Base-by-base conservation (phyloP, 139 green algal genomes). In the Coelastrella sp. region DNA sequence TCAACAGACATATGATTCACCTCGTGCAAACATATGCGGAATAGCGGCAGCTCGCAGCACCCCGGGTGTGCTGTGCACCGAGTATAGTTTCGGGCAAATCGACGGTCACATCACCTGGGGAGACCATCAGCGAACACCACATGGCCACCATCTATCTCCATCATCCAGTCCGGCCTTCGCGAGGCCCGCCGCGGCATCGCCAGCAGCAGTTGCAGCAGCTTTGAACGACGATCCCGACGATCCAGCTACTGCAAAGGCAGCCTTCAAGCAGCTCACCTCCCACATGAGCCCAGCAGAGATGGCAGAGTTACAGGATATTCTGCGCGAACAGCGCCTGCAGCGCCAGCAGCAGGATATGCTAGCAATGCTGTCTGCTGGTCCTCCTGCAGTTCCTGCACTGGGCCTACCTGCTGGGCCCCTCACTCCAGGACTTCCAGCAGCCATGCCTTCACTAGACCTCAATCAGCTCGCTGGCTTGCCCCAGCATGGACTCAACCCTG, bases 291-390 rank as follows among this genome's bases (percentile, higher is more conserved):
- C 59, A 58, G 22, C 59, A 12, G 57, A 86, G 81, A 22, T 86
- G 81, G 56, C 81, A 59, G 81, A 86, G 81, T 59, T 86, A 59
- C 81, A 86, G 81, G 25, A 68, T 7, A 86, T 86, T 20, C 49
- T 86, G 24, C 81, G 81, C 6, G n/a, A 86, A 56, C 81, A 86
- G 59, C 81, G 81, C 1, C 80, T 85, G 80, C 80, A 85, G 59
- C 80, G 80, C 9, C 81, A 86, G 59, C 81, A 86, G 81, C 81
- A 75, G 12, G n/a, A 24, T n/a, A 68, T 86, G 79, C 57, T 85
- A 19, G 20, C 57, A 20, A 15, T 72, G 79, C 79, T 70, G 57
- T 24, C 57, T 12, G 20, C 57, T 8, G 8, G 8, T 14, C 7
- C 79, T 22, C 7, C 56, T 25, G 58, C 79, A n/a, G 58, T n/a